Base-by-base conservation (phyloP, 768 basidiomycete species). In the Leccinum incarnatum region DNA sequence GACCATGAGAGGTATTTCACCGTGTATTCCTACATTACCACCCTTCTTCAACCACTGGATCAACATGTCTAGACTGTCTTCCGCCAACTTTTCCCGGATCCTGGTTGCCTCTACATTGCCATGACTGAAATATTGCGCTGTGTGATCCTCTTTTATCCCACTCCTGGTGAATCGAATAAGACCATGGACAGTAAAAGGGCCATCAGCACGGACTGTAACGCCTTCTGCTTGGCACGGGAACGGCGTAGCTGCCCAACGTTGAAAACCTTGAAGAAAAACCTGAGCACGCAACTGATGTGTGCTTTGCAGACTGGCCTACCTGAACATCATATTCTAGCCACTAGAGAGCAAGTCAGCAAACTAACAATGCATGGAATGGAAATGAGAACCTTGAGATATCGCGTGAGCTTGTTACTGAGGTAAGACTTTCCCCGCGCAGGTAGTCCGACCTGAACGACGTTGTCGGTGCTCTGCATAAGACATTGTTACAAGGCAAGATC, bases 361-460 rank as follows among this genome's bases (percentile, higher is more conserved):
- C 51, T 56, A 40, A 30, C 6, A 55, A 54, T 15, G 54, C 15
- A 32, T 3, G 54, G 32, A 48, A 29, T 58, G 23, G 60, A 30
- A 53, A 60, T 29, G 19, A 71, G 82, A 62, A 93, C 96, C 75
- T 92, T 91, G 45, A 99, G 81, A 72, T 99, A 99, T 59, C 95
- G 85, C 89, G 87, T 94, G 61, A 99, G 84, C 76, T 96, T 98
- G 75, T 99, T 99, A 72, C 92, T 95, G 59, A 99, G 84, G 74
- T 98, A 99, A 2, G 95, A 98, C 76, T 99, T 99, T 17, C 97
- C 97, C 58, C 97, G 82, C 3, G 97, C 97, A n/a, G 97, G 97
- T 47, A 99, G 75, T 29, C 97, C 97, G 59, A 98, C 94, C 93
- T 95, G 64, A 19, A 52, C 29, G 19, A 52, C 15, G 25, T 8